These are phyloP conservation scores for Collybiopsis luxurians DNA, from an alignment of 768 basidiomycete genomes.

Conservation along the genomic window DNA sequence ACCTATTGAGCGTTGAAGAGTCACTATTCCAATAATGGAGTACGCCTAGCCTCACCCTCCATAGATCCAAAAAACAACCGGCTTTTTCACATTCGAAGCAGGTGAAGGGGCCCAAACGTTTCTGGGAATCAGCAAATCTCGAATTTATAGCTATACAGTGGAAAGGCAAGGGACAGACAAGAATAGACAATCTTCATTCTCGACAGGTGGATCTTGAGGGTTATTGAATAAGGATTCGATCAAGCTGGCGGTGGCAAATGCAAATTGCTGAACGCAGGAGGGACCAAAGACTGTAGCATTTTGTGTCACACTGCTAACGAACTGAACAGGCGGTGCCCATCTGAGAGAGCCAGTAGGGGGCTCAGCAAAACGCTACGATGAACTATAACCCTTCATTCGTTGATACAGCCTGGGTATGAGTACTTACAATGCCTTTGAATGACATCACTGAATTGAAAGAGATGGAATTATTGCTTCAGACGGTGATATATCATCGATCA, in stretches of 20 bases:
- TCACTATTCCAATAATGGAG: background rate
- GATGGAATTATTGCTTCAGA: background rate
- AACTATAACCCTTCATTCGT: too few relatives aligned
- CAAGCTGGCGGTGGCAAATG: background rate
- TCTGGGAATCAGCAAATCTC: background rate
- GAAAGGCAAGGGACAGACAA: background rate
- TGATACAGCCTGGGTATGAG: background rate
- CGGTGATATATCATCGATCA: background rate
- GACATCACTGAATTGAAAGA: constrained; percentile 7
- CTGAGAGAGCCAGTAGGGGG: constrained; percentile 8
- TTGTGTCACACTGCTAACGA: background rate
- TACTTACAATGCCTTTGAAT: constrained; percentile 13
- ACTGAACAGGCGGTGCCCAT: constrained; percentile 10
- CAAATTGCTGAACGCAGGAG: constrained; percentile 12
- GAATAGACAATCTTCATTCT: constrained; percentile 12
- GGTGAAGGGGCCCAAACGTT: constrained; percentile 4
- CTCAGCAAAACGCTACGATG: constrained; percentile 7
- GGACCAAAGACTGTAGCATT: constrained; percentile 10
- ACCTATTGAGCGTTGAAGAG: constrained; percentile 5
- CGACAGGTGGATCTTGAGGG: constrained; percentile 10
- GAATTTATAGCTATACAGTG: too few relatives aligned
- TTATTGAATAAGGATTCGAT: constrained; percentile 9
- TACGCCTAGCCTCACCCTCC: constrained; percentile 3
- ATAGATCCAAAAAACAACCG: constrained; percentile 8
- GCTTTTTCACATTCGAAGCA: background rate